Evolutionary conservation across 257 asterid species (phyloP).

Genomic region (Echium plantagineum): DNA sequence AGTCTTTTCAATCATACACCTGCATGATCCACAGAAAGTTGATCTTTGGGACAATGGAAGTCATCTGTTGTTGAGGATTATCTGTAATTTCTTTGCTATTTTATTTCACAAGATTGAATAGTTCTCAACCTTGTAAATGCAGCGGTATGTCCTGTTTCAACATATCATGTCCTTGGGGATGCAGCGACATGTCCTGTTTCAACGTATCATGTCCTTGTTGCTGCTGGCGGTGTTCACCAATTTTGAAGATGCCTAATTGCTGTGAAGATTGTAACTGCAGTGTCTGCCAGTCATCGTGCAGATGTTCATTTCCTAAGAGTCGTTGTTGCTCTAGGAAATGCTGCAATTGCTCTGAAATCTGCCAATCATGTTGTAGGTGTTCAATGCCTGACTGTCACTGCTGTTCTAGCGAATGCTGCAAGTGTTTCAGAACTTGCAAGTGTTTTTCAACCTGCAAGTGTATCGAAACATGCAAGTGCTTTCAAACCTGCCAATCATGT

Average conservation of each 20-base stretch:
- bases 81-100: neutral
- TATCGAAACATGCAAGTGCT: constrained; percentile 9
- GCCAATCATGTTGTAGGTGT: constrained; percentile 15
- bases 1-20: too few relatives aligned
- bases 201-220: constrained; percentile 43
- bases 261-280: constrained; percentile 16
- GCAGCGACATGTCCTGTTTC: constrained; percentile 48
- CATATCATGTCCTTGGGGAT: constrained; percentile 40
- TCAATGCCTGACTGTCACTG: constrained; percentile 35
- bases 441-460: constrained; percentile 4
- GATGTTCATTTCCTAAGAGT: constrained; percentile 41
- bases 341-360: constrained; percentile 14
- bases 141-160: constrained; percentile 46
- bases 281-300: constrained; percentile 19
- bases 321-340: constrained; percentile 12
- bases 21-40: neutral
- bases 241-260: constrained; percentile 16
- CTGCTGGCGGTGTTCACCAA: constrained; percentile 31
- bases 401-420: neutral
- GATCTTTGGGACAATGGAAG: neutral
- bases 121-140: neutral
- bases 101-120: neutral
- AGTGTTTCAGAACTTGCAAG: constrained; percentile 6
- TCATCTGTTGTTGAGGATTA: neutral
- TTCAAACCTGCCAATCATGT: constrained; percentile 1